phyloP scores from a whole-genome alignment of 2,329 filamentous ascomycete species.

The Nemania sp. region DNA sequence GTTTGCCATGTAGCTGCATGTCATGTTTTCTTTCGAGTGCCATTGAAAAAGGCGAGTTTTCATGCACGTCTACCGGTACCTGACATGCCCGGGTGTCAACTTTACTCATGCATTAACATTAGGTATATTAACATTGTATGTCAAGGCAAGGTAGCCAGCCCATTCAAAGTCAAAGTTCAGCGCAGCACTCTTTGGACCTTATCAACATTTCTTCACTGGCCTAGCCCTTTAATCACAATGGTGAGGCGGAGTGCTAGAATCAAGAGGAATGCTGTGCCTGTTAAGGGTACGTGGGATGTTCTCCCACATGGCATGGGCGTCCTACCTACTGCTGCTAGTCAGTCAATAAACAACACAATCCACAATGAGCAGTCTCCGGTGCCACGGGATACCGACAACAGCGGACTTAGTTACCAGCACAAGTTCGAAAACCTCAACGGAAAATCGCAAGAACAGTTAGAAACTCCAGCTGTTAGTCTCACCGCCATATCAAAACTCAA shows the following conservation, averaged over 20 bases:
- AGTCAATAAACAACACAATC: neutral
- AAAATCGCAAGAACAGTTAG: neutral
- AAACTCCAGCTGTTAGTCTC: neutral
- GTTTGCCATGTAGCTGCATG: no score
- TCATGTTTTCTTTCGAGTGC: no score
- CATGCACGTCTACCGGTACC: no score
- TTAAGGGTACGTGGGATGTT: constrained; percentile 40
- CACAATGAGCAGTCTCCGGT: neutral
- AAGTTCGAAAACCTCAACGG: neutral
- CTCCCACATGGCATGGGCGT: constrained; percentile 47
- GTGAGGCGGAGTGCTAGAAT: constrained; percentile 37
- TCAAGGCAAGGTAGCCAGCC: no score
- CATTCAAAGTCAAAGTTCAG: neutral
- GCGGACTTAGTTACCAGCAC: neutral
- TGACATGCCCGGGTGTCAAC: no score
- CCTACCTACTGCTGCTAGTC: constrained; percentile 16
- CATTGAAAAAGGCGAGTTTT: no score
- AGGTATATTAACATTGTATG: no score
- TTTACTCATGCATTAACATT: no score
- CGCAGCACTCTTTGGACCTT: neutral
- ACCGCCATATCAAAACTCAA: neutral
- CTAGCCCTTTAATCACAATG: constrained; percentile 15
- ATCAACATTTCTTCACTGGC: no score
- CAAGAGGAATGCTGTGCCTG: constrained; percentile 36
- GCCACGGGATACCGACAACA: neutral